Evolutionary conservation across 1,139 yeast species (phyloP).

Genomic region (Waltiozyma solani): DNA sequence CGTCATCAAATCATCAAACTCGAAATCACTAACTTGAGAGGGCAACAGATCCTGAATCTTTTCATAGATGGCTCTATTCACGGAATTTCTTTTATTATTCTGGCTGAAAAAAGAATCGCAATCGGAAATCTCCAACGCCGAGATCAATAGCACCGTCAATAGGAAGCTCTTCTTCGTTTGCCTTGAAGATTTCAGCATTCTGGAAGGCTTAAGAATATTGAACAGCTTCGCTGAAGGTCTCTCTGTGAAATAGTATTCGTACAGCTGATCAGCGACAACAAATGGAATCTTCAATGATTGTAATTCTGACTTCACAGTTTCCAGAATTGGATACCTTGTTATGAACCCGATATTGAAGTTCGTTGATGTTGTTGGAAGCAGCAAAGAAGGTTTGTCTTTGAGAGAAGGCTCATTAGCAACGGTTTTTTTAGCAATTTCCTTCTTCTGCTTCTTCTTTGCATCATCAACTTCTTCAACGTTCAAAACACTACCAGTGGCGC

Average conservation of each 20-base stretch:
- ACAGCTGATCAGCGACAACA: constrained; percentile 25
- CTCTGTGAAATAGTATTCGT: constrained; percentile 26
- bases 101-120: too few relatives aligned
- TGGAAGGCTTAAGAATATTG: constrained; percentile 21
- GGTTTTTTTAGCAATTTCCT: too few relatives aligned
- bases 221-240: constrained; percentile 18
- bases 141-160: constrained; percentile 24
- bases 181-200: constrained; percentile 20
- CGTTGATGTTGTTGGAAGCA: background rate
- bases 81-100: constrained; percentile 12
- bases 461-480: background rate
- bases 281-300: constrained; percentile 19
- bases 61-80: constrained; percentile 21
- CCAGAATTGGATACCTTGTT: constrained; percentile 20
- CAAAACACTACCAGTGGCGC: background rate
- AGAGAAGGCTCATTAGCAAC: too few relatives aligned
- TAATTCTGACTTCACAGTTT: constrained; percentile 17
- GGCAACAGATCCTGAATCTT: constrained; percentile 12
- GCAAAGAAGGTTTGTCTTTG: too few relatives aligned
- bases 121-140: constrained; percentile 22
- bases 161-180: constrained; percentile 24
- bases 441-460: too few relatives aligned
- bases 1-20: constrained; percentile 29
- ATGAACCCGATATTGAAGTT: background rate
- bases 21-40: constrained; percentile 10